These are phyloP conservation scores for Eruca vesicaria DNA, from an alignment of 441 rosid genomes.

Conservation along the genomic window DNA sequence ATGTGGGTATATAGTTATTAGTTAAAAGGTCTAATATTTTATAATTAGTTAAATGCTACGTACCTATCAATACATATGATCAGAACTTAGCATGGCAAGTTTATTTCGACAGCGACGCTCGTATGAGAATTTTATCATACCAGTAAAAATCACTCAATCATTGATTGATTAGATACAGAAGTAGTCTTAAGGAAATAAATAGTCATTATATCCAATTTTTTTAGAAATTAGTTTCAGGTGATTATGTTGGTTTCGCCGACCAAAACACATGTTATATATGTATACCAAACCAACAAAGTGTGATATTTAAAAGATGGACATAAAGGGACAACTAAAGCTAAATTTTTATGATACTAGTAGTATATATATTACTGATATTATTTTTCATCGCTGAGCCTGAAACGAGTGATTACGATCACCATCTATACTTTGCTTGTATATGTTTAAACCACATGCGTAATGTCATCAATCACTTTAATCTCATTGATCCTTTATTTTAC, in stretches of 20 bases:
- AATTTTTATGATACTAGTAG: not conserved
- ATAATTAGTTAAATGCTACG: not conserved
- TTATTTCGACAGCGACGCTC: constrained; percentile 1
- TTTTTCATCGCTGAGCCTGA: constrained; percentile 20
- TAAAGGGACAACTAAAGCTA: not conserved
- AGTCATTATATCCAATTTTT: not conserved
- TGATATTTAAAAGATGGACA: not conserved
- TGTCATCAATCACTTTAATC: constrained; percentile 22
- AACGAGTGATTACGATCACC: not conserved
- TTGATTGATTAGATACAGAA: not conserved
- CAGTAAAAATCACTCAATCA: not conserved
- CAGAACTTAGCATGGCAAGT: not conserved
- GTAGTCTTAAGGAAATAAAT: not conserved
- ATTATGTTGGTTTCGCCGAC: constrained; percentile 5
- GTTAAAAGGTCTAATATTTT: not conserved
- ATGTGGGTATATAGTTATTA: too few species aligned
- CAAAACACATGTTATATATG: not conserved
- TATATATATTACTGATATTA: not conserved
- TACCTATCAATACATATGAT: not conserved
- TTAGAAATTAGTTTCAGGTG: constrained; percentile 2
- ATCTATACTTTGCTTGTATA: constrained; percentile 14
- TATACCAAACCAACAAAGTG: not conserved
- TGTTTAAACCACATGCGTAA: constrained; percentile 18
- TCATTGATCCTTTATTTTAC: constrained; percentile 17
- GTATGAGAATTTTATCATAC: not conserved